Conservation (phyloP, 2,329 filamentous ascomycete species). For the Diaporthe ampelina region DNA sequence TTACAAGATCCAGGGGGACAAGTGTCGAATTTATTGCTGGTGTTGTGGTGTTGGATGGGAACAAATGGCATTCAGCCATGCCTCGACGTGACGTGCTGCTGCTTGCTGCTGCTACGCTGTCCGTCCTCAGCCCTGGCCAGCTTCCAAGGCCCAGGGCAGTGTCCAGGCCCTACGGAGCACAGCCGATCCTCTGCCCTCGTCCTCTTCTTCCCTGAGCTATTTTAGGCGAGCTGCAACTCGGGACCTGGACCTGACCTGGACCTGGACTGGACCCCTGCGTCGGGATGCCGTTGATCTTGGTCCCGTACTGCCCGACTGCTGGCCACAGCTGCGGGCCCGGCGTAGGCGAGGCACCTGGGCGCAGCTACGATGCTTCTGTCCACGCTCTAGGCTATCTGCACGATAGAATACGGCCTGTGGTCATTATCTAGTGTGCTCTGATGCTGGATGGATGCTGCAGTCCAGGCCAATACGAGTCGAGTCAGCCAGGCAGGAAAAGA, state of each 20-base stretch:
- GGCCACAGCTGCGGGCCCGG: background rate
- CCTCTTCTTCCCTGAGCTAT: constrained; percentile 27
- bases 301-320: background rate
- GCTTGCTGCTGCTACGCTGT: constrained; percentile 1
- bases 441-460: constrained; percentile 7
- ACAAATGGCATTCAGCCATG: background rate
- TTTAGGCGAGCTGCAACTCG: constrained; percentile 23
- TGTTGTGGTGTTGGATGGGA: constrained; percentile 4
- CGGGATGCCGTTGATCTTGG: constrained; percentile 13
- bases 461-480: constrained; percentile 14
- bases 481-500: background rate
- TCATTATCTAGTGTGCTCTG: constrained; percentile 19
- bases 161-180: constrained; percentile 5
- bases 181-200: constrained; percentile 16
- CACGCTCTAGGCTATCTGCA: background rate
- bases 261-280: constrained; percentile 18
- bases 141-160: constrained; percentile 21
- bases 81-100: constrained; percentile 12
- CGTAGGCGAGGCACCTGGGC: background rate
- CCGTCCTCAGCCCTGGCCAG: constrained; percentile 18
- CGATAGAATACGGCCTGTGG: background rate
- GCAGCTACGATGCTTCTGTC: background rate
- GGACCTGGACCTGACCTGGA: background rate
- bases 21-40: constrained; percentile 20
- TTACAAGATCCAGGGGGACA: constrained; percentile 1